Percentiles rank a stretch among this genome's conserved stretches.
Conservation (phyloP, 768 basidiomycete genomes). For the Podaxis pistillaris region DNA sequence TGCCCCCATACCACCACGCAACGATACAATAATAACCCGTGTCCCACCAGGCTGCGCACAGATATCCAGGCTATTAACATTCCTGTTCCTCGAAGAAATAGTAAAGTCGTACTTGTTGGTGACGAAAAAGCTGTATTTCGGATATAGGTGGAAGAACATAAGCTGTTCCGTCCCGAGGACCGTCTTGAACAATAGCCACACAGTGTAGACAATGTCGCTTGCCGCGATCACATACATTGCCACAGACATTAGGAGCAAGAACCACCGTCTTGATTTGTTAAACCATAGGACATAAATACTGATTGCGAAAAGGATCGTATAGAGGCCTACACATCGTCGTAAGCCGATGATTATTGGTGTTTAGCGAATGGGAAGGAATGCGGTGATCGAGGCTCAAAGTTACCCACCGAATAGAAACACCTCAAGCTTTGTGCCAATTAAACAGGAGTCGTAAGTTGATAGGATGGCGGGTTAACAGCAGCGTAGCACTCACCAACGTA, state of each 20-base stretch:
- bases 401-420: slow-evolving; percentile 26
- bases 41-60: slow-evolving; percentile 27
- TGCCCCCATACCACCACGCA: slow-evolving; percentile 39
- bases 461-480: background rate
- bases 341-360: slow-evolving; percentile 3
- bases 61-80: background rate
- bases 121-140: slow-evolving; percentile 35
- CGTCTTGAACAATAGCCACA: slow-evolving; percentile 27
- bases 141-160: slow-evolving; percentile 22
- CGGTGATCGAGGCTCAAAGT: too few species aligned
- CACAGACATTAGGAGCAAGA: slow-evolving; percentile 30
- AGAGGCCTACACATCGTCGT: slow-evolving; percentile 26
- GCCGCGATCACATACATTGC: slow-evolving; percentile 36
- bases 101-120: slow-evolving; percentile 34
- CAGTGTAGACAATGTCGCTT: slow-evolving; percentile 32
- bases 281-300: slow-evolving; percentile 30
- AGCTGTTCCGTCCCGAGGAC: slow-evolving; percentile 19
- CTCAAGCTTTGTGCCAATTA: slow-evolving; percentile 21
- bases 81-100: background rate
- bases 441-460: background rate
- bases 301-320: slow-evolving; percentile 34
- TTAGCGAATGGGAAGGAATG: background rate
- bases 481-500: slow-evolving; percentile 19
- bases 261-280: slow-evolving; percentile 24
- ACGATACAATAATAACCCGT: slow-evolving; percentile 33